Evolutionary conservation across 352 stramenopile genomes (phyloP).

Genomic region (Globisporangium camurandrum): DNA sequence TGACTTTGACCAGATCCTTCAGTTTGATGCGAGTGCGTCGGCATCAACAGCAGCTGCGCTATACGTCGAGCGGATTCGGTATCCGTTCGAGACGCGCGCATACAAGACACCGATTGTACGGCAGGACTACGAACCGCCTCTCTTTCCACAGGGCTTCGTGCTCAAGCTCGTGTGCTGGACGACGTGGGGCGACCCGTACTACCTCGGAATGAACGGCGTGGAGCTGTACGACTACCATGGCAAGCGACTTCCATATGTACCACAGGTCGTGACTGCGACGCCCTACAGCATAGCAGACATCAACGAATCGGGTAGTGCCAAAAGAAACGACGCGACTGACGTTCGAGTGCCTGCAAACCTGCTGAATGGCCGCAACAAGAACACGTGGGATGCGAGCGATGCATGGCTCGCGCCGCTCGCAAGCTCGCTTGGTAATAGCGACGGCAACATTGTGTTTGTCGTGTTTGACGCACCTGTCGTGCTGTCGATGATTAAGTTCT

Average conservation of each 20-base stretch:
- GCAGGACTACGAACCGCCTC: constrained; percentile 83
- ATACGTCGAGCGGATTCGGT: constrained; percentile 31
- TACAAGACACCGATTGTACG: constrained; percentile 71
- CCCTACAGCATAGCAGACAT: constrained; percentile 58
- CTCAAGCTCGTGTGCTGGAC: constrained; percentile 79
- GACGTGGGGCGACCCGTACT: constrained; percentile 82
- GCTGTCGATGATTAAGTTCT: constrained; percentile 83
- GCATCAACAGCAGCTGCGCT: neutral
- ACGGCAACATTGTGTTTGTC: constrained; percentile 69
- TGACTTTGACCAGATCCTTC: constrained; percentile 67
- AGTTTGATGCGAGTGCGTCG: constrained; percentile 18
- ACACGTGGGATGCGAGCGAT: constrained; percentile 66
- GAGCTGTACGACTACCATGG: constrained; percentile 69
- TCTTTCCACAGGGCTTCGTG: constrained; percentile 80
- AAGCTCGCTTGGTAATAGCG: constrained; percentile 41
- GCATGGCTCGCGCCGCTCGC: constrained; percentile 68
- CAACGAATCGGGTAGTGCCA: neutral
- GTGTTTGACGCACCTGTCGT: constrained; percentile 63
- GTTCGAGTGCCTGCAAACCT: constrained; percentile 56
- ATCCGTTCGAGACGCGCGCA: constrained; percentile 29
- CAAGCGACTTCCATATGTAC: constrained; percentile 22
- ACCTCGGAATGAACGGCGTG: constrained; percentile 72
- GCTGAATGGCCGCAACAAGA: constrained; percentile 59
- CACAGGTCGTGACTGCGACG: constrained; percentile 34
- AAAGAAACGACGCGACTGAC: constrained; percentile 9